Evolutionary conservation across 1,284 basidiomycete species (phyloP).

Genomic region (Trichosporon sp.): DNA sequence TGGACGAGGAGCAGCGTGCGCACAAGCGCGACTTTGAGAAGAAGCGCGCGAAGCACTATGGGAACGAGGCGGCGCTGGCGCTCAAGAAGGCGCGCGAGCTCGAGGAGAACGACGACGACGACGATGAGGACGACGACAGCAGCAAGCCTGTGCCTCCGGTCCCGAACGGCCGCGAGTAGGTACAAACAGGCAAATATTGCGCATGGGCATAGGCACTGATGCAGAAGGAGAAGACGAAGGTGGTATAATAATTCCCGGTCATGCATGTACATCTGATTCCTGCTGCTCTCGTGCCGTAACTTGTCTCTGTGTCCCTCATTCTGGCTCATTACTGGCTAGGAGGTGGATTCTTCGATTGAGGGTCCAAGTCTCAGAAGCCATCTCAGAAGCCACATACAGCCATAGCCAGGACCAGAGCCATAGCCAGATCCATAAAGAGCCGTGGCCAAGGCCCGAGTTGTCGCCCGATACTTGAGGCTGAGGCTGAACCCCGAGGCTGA

Average conservation of each 20-base stretch:
- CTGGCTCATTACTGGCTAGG: no score
- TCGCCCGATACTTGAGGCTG: no score
- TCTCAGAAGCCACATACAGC: no score
- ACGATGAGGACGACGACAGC: slow-evolving; percentile 17
- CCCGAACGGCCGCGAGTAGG: slow-evolving; percentile 1
- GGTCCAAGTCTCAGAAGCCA: no score
- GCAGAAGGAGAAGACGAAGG: neutral
- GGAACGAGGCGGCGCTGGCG: slow-evolving; percentile 76
- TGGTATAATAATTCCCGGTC: neutral
- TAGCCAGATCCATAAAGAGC: no score
- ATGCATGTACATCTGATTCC: neutral
- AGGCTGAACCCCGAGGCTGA: no score
- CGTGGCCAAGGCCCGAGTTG: no score
- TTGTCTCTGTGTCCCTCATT: neutral
- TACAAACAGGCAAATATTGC: no score
- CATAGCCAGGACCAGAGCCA: no score
- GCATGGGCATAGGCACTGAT: neutral
- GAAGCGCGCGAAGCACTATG: slow-evolving; percentile 77
- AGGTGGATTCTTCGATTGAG: no score
- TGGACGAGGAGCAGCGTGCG: slow-evolving; percentile 80
- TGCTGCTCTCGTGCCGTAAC: no score
- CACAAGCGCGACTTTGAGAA: slow-evolving; percentile 77
- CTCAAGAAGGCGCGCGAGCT: slow-evolving; percentile 60
- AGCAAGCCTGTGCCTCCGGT: neutral
- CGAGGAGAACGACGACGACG: slow-evolving; percentile 33